Evolutionary conservation across 208 protist genomes (phyloP), one percentile per base, ranked within the genome.

Genomic region (Trypanosoma scelopori): DNA sequence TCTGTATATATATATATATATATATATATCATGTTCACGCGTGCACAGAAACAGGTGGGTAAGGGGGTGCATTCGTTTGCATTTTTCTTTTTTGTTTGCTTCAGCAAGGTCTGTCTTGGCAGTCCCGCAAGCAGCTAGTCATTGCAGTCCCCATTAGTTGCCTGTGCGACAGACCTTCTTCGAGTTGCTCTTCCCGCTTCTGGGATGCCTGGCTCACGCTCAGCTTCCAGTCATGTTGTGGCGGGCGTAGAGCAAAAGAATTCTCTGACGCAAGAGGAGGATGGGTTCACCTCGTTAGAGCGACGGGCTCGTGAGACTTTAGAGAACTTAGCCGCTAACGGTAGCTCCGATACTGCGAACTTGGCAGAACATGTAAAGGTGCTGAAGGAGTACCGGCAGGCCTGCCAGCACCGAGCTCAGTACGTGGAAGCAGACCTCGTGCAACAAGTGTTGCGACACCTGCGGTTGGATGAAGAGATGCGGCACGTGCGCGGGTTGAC

Each of bases 391-490:
- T 95, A 97, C 82, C 83, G 90, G 12, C 53, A 78, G 50, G 85
- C 74, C 15, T 97, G 93, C 71, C 69, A 95, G 74, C 63, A 62
- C 27, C 89, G 92, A 5, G 79, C 81, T 23, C 82, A 93, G 55
- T 97, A 97, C 71, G 83, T 87, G n/a, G 91, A 96, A 75, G 93
- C 93, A 12, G 86, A 96, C 59, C 78, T 97, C 11, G 89, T 96
- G 23, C 91, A 97, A 70, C 89, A 93, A 69, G 87, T 96, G 15
- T 72, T 97, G 65, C 74, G 86, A 25, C 81, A 95, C 65, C 75
- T 97, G 47, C 79, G 87, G 5, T 79, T 96, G 11, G 87, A 97
- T 64, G 89, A 95, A 72, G 93, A 97, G 78, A 92, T 81, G 22
- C 76, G 87, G 16, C 84, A 95, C 77, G 74, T 94, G 48, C 74